phyloP scores from a whole-genome alignment of 139 green algal species.

The Micromonas commoda region DNA sequence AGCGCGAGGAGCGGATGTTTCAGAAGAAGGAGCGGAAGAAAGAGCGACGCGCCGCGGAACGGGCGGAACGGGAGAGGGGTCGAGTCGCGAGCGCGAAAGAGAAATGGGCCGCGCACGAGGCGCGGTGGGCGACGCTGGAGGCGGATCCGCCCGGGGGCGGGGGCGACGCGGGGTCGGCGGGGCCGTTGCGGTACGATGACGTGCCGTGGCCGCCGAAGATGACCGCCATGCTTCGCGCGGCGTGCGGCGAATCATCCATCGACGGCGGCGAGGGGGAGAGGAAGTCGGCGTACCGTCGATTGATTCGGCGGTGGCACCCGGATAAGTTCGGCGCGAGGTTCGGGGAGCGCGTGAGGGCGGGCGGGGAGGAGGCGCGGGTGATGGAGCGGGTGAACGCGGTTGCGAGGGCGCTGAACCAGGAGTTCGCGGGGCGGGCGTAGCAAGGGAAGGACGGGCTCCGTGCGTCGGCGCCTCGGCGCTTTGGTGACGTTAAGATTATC shows the following conservation, averaged over 20 bases:
- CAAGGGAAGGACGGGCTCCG: too few species aligned
- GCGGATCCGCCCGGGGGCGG: too few species aligned
- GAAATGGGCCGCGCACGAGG: constrained; percentile 7
- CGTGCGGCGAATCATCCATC: background rate
- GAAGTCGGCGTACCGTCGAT: background rate
- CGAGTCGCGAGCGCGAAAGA: too few species aligned
- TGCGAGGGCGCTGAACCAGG: constrained; percentile 3
- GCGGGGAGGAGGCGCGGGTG: background rate
- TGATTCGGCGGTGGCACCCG: constrained; percentile 10
- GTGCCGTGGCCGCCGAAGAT: constrained; percentile 19
- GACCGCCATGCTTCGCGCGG: background rate
- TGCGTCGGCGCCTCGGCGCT: too few species aligned
- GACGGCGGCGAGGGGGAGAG: background rate
- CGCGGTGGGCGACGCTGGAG: background rate
- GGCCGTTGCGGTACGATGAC: constrained; percentile 2
- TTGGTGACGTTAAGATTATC: too few species aligned
- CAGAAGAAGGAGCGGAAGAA: background rate
- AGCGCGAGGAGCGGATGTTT: background rate
- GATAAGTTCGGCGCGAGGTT: constrained; percentile 11
- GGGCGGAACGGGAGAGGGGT: too few species aligned
- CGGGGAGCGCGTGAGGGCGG: background rate
- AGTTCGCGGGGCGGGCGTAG: background rate
- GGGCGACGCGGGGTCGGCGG: background rate
- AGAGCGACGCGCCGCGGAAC: constrained; percentile 1
- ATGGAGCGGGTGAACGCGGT: background rate